Percentiles rank a stretch among this genome's conserved stretches.
These are phyloP conservation scores for Neonectria ditissima DNA, from an alignment of 2,329 filamentous ascomycete genomes.

Conservation along the genomic window DNA sequence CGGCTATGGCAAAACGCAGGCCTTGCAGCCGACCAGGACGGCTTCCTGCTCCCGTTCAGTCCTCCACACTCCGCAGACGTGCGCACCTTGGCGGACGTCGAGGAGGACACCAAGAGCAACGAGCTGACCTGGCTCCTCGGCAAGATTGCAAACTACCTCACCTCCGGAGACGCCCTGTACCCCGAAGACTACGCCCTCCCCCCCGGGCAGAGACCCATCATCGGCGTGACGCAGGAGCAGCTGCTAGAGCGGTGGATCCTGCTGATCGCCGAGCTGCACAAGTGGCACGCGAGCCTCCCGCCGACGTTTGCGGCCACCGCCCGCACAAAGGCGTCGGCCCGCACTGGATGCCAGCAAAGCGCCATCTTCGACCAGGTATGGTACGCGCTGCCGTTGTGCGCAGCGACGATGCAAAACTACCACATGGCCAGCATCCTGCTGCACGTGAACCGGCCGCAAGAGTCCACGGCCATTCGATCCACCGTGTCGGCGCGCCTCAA, in stretches of 20 bases:
- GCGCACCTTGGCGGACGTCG: conserved; percentile 62
- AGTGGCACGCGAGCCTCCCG: conserved; percentile 35
- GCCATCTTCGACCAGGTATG: conserved; percentile 66
- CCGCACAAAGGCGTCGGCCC: conserved; percentile 17
- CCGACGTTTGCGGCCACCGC: conserved; percentile 31
- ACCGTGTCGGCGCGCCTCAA: conserved; percentile 38
- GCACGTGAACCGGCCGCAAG: conserved; percentile 61
- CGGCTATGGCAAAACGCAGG: conserved; percentile 73
- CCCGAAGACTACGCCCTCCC: conserved; percentile 44
- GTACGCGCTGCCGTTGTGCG: conserved; percentile 73
- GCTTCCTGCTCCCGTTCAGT: conserved; percentile 42
- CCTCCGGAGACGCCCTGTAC: conserved; percentile 63
- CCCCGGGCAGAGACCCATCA: conserved; percentile 25
- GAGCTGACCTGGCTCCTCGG: conserved; percentile 74
- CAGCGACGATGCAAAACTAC: conserved; percentile 73
- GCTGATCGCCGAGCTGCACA: conserved; percentile 29
- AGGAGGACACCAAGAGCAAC: conserved; percentile 73
- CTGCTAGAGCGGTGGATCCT: conserved; percentile 36
- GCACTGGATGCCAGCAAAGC: not conserved
- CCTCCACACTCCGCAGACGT: conserved; percentile 55
- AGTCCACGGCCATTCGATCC: conserved; percentile 40
- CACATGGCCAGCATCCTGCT: conserved; percentile 73
- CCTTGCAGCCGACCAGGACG: conserved; percentile 57
- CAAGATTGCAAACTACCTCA: conserved; percentile 75
- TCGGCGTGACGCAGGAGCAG: conserved; percentile 39